Evolutionary conservation across 2,329 filamentous ascomycete species (phyloP), one percentile per base, ranked within the genome.

Genomic region (Sordariomycetes sp.): DNA sequence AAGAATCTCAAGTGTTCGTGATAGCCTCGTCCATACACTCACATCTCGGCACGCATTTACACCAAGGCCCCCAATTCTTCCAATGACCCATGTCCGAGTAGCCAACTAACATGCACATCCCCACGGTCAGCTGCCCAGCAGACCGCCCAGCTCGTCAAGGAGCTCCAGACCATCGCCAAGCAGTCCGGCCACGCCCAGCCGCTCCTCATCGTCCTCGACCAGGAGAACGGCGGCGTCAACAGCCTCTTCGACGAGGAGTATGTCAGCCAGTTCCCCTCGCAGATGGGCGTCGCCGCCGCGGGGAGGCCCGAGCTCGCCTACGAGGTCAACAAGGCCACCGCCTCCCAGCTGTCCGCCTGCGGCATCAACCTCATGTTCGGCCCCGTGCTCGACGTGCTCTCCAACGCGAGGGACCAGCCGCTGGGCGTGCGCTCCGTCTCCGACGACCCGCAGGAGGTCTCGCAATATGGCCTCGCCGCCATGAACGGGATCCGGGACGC

Each of bases 191-290:
- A 97, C 71, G 87, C 89, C 3, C 87, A 93, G 2, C 94, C 94
- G 2, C 76, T 99, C 20, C 78, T 95, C 58, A 97, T 99, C 65
- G 92, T 89, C 46, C 77, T 97, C 43, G 94, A 97, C 68, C 94
- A 99, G 70, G 94, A 99, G 71, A 97, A 99, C 83, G 94, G 94
- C 62, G 92, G 93, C 3, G 93, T 97, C 70, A 97, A 97, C 75
- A 96, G 90, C 72, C 80, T 97, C 2, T 97, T 95, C 67, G 93
- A 97, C 70, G 91, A 96, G 65, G 90, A 94, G 67, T 94, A 92
- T 69, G 93, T 97, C 64, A 91, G 90, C 63, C 94, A 97, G 69
- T 99, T 96, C 65, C 94, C 94, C 10, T 96, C 92, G 67, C 89
- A 93, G 62, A 97, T 99, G 93, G 93, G 92, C 14, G 81, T 97